These are phyloP conservation scores for Fomitopsis serialis DNA, from an alignment of 768 basidiomycete genomes.

Conservation along the genomic window DNA sequence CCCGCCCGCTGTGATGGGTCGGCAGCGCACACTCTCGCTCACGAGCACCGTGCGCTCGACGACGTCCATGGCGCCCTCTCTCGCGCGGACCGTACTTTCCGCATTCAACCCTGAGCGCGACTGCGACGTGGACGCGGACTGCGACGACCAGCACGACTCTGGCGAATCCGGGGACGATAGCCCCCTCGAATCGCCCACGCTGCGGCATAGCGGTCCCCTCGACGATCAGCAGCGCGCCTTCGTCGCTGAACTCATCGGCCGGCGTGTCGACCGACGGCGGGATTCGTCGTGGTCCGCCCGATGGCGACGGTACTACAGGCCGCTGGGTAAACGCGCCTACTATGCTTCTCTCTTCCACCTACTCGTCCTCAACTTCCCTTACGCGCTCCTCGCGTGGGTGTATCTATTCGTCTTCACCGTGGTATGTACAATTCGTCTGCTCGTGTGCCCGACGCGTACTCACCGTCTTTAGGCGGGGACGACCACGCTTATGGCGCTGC, in stretches of 20 bases:
- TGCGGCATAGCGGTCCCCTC: slow-evolving; percentile 2
- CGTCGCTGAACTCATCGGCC: slow-evolving; percentile 10
- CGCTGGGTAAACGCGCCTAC: slow-evolving; percentile 50
- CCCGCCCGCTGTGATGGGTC: slow-evolving; percentile 12
- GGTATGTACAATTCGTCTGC: slow-evolving; percentile 36
- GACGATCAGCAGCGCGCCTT: slow-evolving; percentile 12
- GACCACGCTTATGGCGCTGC: slow-evolving; percentile 72
- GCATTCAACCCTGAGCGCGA: slow-evolving; percentile 55
- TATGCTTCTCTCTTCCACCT: slow-evolving; percentile 66
- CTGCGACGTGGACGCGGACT: slow-evolving; percentile 35
- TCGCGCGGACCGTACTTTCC: slow-evolving; percentile 65
- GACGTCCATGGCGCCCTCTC: slow-evolving; percentile 51
- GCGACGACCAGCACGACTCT: slow-evolving; percentile 21
- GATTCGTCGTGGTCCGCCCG: slow-evolving; percentile 16
- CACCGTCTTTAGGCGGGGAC: slow-evolving; percentile 56
- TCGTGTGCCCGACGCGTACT: background rate
- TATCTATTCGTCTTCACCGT: slow-evolving; percentile 78
- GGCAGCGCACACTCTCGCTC: slow-evolving; percentile 55
- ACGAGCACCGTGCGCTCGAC: slow-evolving; percentile 44
- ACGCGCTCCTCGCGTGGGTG: slow-evolving; percentile 70
- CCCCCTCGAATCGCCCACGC: slow-evolving; percentile 11
- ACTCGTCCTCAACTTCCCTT: slow-evolving; percentile 72
- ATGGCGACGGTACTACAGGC: slow-evolving; percentile 62
- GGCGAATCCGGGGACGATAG: slow-evolving; percentile 16
- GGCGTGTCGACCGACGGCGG: slow-evolving; percentile 3